phyloP scores from a whole-genome alignment of 176 grass and related monocot species.

The Alopecurus myosuroides region DNA sequence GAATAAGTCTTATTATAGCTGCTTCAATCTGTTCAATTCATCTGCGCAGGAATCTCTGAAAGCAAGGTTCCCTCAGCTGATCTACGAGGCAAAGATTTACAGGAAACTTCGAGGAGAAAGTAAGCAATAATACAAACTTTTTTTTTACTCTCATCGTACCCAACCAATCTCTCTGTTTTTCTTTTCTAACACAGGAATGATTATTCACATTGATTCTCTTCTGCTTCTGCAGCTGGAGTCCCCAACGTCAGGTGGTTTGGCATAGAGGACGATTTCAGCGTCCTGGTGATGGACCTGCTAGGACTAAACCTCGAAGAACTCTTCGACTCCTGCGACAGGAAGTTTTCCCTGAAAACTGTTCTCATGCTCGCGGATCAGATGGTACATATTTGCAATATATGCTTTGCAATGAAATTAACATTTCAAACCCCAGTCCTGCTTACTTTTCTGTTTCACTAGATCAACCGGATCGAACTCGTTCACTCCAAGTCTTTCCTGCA shows the following conservation, averaged over 20 bases:
- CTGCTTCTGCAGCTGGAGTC: neutral
- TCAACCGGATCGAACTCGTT: neutral
- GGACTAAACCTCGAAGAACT: constrained; percentile 71
- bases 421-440: neutral
- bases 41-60: neutral
- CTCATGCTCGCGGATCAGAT: constrained; percentile 88
- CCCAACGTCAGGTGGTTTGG: constrained; percentile 74
- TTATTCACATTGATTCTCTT: too few relatives aligned
- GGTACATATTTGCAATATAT: constrained; percentile 11
- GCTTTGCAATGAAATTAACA: neutral
- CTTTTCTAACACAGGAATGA: neutral
- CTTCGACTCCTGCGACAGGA: constrained; percentile 75
- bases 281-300: constrained; percentile 74
- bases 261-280: constrained; percentile 63
- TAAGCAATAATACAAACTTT: neutral
- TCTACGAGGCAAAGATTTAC: neutral
- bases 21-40: neutral
- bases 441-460: neutral
- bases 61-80: neutral
- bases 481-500: neutral
- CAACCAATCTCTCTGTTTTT: neutral
- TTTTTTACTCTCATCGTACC: neutral
- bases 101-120: neutral
- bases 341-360: constrained; percentile 71
- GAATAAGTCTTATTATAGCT: neutral